Conservation (phyloP, 2,329 filamentous ascomycete genomes). For the Ophiostoma quercus region DNA sequence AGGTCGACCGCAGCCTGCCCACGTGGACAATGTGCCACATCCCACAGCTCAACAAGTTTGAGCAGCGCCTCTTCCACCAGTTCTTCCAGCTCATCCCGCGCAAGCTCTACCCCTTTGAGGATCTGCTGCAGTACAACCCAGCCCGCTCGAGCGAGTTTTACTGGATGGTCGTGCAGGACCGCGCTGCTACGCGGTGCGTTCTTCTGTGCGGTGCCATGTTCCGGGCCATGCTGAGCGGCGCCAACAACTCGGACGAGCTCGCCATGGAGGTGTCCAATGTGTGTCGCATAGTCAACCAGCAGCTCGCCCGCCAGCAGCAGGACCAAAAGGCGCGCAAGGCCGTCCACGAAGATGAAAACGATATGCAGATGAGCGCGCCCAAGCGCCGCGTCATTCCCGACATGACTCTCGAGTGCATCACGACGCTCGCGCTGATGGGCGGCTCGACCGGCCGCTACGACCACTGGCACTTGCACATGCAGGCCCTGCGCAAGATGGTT, state of each 20-base stretch:
- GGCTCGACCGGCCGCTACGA: constrained; percentile 36
- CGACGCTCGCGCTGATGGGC: constrained; percentile 33
- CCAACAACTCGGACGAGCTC: constrained; percentile 26
- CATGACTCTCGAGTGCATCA: constrained; percentile 34
- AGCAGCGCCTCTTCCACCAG: constrained; percentile 32
- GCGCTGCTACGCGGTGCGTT: constrained; percentile 32
- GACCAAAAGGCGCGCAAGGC: background rate
- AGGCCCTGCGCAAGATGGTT: constrained; percentile 34
- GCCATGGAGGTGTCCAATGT: constrained; percentile 27
- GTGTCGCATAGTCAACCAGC: constrained; percentile 27
- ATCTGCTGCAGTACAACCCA: constrained; percentile 34
- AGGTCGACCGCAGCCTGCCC: constrained; percentile 24
- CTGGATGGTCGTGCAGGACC: constrained; percentile 30
- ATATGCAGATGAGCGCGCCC: constrained; percentile 15
- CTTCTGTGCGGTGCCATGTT: constrained; percentile 33
- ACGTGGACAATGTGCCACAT: constrained; percentile 26
- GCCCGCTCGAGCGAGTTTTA: constrained; percentile 30
- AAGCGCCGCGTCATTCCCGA: constrained; percentile 24
- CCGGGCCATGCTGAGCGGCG: constrained; percentile 28
- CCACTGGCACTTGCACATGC: constrained; percentile 39
- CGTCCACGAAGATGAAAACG: background rate
- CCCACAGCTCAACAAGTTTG: constrained; percentile 28
- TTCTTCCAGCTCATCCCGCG: constrained; percentile 32
- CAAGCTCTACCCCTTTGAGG: constrained; percentile 35
- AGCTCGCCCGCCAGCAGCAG: constrained; percentile 21